Percentiles rank a stretch among this genome's conserved stretches.
phyloP scores from a whole-genome alignment of 2,329 filamentous ascomycete species.

The Talaromyces islandicus region DNA sequence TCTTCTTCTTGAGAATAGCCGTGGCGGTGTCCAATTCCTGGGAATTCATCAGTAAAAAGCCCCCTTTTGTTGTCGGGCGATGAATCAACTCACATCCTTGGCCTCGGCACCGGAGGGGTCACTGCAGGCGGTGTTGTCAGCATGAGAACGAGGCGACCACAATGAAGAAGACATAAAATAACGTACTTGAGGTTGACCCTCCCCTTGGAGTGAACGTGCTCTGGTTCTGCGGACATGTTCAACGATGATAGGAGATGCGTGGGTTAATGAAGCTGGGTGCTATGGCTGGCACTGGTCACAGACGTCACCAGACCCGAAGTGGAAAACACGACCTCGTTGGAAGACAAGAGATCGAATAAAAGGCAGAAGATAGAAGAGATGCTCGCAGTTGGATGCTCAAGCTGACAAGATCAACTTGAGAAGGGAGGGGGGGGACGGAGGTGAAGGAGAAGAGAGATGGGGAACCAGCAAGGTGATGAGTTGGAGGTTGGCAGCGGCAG shows the following conservation, averaged over 20 bases:
- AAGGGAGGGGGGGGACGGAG: slow-evolving; percentile 11
- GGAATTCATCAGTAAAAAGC: slow-evolving; percentile 18
- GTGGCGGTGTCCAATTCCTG: slow-evolving; percentile 88
- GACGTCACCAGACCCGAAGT: slow-evolving; percentile 11
- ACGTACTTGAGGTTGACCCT: slow-evolving; percentile 78
- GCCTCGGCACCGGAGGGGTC: slow-evolving; percentile 83
- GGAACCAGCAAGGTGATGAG: slow-evolving; percentile 16
- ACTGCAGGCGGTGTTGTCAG: slow-evolving; percentile 50
- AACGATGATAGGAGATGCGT: slow-evolving; percentile 2
- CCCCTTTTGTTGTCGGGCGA: background rate
- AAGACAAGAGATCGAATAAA: slow-evolving; percentile 6
- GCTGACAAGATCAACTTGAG: slow-evolving; percentile 6
- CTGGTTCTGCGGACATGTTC: slow-evolving; percentile 66
- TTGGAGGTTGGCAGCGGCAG: slow-evolving; percentile 20
- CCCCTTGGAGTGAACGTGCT: slow-evolving; percentile 62
- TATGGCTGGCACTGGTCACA: slow-evolving; percentile 8
- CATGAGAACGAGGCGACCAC: slow-evolving; percentile 12
- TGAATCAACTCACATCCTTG: slow-evolving; percentile 61
- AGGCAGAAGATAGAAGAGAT: slow-evolving; percentile 6
- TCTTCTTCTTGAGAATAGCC: slow-evolving; percentile 99
- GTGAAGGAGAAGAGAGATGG: slow-evolving; percentile 6
- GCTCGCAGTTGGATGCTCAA: slow-evolving; percentile 12
- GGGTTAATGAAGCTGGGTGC: slow-evolving; percentile 3
- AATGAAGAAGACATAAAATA: background rate
- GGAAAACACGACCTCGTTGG: slow-evolving; percentile 6